Evolutionary conservation across 805 yeast species (phyloP), one percentile per base, ranked within the genome.

Genomic region (Nakazawaea ishiwadae): DNA sequence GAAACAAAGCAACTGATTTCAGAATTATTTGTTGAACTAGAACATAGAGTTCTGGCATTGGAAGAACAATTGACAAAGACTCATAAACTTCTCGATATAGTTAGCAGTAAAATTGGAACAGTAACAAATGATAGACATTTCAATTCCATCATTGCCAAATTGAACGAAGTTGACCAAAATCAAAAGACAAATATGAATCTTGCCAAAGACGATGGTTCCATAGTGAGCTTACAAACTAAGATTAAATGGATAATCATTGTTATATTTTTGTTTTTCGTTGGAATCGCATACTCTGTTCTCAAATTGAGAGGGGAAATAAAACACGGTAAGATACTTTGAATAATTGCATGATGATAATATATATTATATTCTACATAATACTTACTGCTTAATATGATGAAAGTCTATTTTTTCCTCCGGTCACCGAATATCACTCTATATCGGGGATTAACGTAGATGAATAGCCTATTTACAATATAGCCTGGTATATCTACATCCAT

Each of bases 271-370:
- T 59, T 70, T 4, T 48, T 73, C 20, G 47, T 68, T 3, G 58
- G 66, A 1, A 60, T 77, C 42, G 65, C 72, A 15, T 56, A 70
- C 27, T 63, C 75, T 46, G 68, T 77, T 17, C 71, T 69, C 55
- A 68, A 76, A 53, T 59, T 80, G 32, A 73, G 84, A 61, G 75
- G 67, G 48, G 85, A 80, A 48, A 77, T 80, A 43, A 79, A 77
- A 50, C 82, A 76, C 51, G 35, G 35, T 6, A 42, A 42, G 23
- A 37, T 42, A 10, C 34, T 42, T 23, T 42, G 20, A 35, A 16
- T 17, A 7, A 10, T 12, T 18, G 15, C 12, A 24, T 33, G 5
- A 11, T n/a, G n/a, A n/a, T n/a, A n/a, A n/a, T n/a, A n/a, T n/a
- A n/a, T n/a, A n/a, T n/a, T n/a, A n/a, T n/a, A n/a, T n/a, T n/a